Evolutionary conservation across 768 basidiomycete species (phyloP).

Genomic region (Suillus hirtellus): DNA sequence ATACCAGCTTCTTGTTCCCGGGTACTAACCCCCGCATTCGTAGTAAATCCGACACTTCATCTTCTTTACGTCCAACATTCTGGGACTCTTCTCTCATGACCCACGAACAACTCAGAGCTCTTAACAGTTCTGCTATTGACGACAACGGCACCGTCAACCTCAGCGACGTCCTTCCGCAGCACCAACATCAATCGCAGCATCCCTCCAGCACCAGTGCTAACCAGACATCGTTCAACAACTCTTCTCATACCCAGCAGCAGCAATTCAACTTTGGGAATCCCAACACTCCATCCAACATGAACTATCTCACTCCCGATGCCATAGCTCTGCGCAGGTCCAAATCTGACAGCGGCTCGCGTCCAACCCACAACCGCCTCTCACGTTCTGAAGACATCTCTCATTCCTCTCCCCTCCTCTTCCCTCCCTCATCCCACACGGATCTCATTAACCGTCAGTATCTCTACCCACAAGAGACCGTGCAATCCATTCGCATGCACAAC

Average conservation of each 20-base stretch:
- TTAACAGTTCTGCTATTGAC: slow-evolving; percentile 40
- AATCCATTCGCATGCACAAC: slow-evolving; percentile 41
- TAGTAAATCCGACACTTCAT: slow-evolving; percentile 60
- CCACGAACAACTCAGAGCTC: slow-evolving; percentile 35
- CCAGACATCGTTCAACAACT: slow-evolving; percentile 30
- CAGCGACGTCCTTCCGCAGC: slow-evolving; percentile 31
- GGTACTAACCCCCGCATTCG: slow-evolving; percentile 44
- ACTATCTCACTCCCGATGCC: slow-evolving; percentile 39
- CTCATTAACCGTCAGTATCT: slow-evolving; percentile 46
- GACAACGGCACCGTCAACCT: slow-evolving; percentile 34
- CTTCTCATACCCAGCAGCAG: slow-evolving; percentile 26
- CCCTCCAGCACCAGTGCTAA: slow-evolving; percentile 24
- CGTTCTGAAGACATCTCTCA: slow-evolving; percentile 63
- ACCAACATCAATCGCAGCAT: slow-evolving; percentile 30
- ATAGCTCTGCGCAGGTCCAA: slow-evolving; percentile 49
- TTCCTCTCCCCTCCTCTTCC: slow-evolving; percentile 29
- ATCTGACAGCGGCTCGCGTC: slow-evolving; percentile 44
- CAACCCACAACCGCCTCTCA: slow-evolving; percentile 50
- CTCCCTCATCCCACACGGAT: slow-evolving; percentile 41
- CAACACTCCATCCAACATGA: slow-evolving; percentile 35
- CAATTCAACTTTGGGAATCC: slow-evolving; percentile 37
- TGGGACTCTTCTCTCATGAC: slow-evolving; percentile 48
- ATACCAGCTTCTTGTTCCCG: slow-evolving; percentile 41
- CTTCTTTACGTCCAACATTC: slow-evolving; percentile 48
- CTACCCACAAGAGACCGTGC: slow-evolving; percentile 39